Conservation (phyloP, 2,329 filamentous ascomycete genomes). For the Diaporthe vexans region DNA sequence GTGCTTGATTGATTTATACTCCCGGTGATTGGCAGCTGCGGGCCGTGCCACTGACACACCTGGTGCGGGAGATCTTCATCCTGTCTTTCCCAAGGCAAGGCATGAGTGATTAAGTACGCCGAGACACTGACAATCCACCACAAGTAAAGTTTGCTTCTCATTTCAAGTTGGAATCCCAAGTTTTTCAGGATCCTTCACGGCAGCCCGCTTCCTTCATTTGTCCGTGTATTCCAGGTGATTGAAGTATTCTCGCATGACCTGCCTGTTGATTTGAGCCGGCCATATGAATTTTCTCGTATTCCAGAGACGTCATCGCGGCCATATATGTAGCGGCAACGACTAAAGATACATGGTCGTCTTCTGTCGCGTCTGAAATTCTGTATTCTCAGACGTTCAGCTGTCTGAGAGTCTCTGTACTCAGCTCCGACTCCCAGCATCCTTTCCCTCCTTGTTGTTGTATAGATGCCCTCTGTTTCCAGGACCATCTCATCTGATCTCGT, state of each 20-base stretch:
- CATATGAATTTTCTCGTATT: not conserved
- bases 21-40: not conserved
- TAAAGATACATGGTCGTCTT: too few relatives aligned
- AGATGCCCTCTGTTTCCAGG: not conserved
- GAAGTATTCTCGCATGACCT: not conserved
- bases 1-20: too few relatives aligned
- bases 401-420: not conserved
- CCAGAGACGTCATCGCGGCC: not conserved
- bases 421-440: not conserved
- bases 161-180: not conserved
- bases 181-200: not conserved
- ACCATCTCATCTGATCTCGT: not conserved
- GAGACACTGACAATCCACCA: not conserved
- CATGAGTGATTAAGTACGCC: too few relatives aligned
- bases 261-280: not conserved
- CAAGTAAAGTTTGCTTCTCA: not conserved
- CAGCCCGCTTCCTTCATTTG: not conserved
- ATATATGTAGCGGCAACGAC: not conserved
- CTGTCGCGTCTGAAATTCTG: too few relatives aligned
- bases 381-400: not conserved
- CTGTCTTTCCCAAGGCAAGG: not conserved
- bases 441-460: not conserved
- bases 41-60: conserved; percentile 7
- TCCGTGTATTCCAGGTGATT: not conserved
- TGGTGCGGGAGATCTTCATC: not conserved